These are phyloP conservation scores for Vitellaria paradoxa DNA, from an alignment of 179 eudicot genomes.

Conservation along the genomic window DNA sequence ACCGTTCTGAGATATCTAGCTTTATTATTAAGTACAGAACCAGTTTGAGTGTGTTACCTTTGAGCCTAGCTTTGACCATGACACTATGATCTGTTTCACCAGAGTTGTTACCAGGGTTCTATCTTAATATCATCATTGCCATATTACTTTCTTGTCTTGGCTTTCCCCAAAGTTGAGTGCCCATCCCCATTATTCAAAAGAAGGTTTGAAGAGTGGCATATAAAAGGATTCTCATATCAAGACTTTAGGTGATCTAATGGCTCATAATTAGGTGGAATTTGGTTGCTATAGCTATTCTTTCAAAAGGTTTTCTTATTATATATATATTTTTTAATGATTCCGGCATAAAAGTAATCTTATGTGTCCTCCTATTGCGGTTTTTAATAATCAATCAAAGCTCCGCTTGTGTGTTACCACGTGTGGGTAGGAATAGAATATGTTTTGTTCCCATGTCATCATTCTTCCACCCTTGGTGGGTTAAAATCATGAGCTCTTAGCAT, in stretches of 20 bases:
- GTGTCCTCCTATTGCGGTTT: too few relatives aligned
- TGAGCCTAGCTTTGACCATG: neutral
- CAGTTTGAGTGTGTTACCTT: neutral
- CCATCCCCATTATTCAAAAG: neutral
- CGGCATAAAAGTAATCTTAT: too few relatives aligned
- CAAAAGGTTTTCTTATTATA: neutral
- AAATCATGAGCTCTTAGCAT: too few relatives aligned
- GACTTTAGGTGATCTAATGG: neutral
- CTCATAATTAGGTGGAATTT: neutral
- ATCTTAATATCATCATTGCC: neutral
- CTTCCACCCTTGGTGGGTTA: too few relatives aligned
- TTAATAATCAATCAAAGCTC: too few relatives aligned
- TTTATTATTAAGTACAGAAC: neutral
- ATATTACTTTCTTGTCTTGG: neutral
- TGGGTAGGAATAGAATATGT: too few relatives aligned
- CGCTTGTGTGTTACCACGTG: too few relatives aligned
- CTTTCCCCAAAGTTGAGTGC: neutral
- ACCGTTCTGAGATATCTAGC: neutral
- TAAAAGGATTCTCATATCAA: neutral
- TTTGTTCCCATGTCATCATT: too few relatives aligned
- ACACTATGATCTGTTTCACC: neutral
- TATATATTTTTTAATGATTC: too few relatives aligned
- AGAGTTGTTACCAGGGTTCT: neutral
- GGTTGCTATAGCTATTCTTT: neutral
- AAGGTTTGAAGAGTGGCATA: neutral